Base-by-base conservation (phyloP, 805 yeast genomes). In the Pichia scutulata region DNA sequence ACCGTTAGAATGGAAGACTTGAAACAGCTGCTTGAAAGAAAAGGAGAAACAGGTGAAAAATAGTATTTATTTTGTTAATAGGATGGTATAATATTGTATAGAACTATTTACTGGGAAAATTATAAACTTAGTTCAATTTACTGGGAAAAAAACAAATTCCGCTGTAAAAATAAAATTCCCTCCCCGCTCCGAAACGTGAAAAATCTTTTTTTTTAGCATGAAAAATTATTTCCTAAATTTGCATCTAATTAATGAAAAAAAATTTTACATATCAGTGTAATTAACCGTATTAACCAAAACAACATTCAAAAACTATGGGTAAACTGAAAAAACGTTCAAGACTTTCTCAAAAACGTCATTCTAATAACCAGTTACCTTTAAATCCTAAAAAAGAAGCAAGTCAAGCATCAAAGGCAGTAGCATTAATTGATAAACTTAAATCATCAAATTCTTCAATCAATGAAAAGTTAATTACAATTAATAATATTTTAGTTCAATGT, bases 381-480 rank as follows among this genome's bases (percentile, higher is more conserved):
- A 40, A 42, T 6, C 16, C 30, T 2, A 21, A 23, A 24, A 45
- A 30, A 7, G 44, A 72, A 72, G 48, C 52, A 28, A 53, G 56
- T 28, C 53, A 78, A 24, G 24, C 55, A 13, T 57, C 76, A 51
- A 84, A 80, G 60, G 77, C 89, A 52, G 62, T 78, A 30, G 93
- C 96, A 1, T 68, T 90, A 55, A 70, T 89, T 21, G 73, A 76
- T 49, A 81, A 86, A 58, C 69, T 90, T 50, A 69, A 76, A 47
- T 22, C 42, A 22, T 77, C 89, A 3, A 66, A 24, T 14, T 21
- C 79, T 1, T 72, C 79, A 8, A 78, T 86, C 2, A 82, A 83
- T 60, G 97, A 90, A 52, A 75, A 88, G 52, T 74, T 86, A 0
- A 80, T 85, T 79, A 92, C 96, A 1, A 65, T 89, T 21, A 78